phyloP scores from a whole-genome alignment of 768 basidiomycete genomes.

The Auriculariales sp. region DNA sequence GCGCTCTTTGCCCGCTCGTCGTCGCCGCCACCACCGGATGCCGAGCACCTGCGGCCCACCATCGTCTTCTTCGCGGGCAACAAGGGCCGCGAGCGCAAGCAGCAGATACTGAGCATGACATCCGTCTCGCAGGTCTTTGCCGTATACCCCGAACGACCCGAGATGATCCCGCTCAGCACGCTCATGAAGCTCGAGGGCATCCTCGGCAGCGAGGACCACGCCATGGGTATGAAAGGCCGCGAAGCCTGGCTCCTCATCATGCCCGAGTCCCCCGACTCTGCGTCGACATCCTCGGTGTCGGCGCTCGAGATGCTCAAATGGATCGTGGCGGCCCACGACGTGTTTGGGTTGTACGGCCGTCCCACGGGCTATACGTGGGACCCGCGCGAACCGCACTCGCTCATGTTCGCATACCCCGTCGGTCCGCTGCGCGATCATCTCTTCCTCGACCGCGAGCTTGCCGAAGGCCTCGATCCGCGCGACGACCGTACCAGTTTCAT shows the following conservation, averaged over 20 bases:
- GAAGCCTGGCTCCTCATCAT: constrained; percentile 85
- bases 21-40: constrained; percentile 6
- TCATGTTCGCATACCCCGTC: constrained; percentile 93
- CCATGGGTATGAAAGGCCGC: constrained; percentile 47
- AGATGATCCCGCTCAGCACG: constrained; percentile 76
- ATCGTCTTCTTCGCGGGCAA: constrained; percentile 47
- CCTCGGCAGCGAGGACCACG: constrained; percentile 62
- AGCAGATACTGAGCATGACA: constrained; percentile 51
- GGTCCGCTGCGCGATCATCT: constrained; percentile 68
- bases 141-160: constrained; percentile 91
- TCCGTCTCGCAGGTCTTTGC: constrained; percentile 77
- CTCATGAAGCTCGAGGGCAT: constrained; percentile 85
- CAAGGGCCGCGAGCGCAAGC: constrained; percentile 64
- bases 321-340: constrained; percentile 76
- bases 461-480: constrained; percentile 61
- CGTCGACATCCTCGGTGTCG: constrained; percentile 20
- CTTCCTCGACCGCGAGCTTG: constrained; percentile 76
- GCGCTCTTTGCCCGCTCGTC: constrained; percentile 34
- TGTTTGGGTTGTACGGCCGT: constrained; percentile 79
- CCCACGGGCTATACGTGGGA: constrained; percentile 83
- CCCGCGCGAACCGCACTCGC: constrained; percentile 59
- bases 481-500: constrained; percentile 64
- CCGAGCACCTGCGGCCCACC: constrained; percentile 16
- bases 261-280: constrained; percentile 54
- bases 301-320: constrained; percentile 81